Conservation (phyloP, 768 basidiomycete genomes). For the Psilocybe azurescens region DNA sequence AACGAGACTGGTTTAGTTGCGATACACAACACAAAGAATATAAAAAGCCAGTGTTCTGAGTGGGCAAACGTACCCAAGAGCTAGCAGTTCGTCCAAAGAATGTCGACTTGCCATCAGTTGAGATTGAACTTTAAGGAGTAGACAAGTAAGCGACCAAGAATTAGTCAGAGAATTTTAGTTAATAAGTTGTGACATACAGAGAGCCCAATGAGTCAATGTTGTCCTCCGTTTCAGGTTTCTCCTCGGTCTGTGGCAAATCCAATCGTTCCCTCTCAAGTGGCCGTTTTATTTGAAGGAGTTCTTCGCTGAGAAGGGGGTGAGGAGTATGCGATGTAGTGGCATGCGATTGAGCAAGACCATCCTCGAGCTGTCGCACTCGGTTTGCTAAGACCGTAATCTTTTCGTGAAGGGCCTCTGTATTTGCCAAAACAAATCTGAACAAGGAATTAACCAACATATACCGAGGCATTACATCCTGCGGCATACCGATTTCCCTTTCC, state of each 20-base stretch:
- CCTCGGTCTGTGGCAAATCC: conserved; percentile 38
- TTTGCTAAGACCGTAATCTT: conserved; percentile 65
- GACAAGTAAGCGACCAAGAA: conserved; percentile 17
- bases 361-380: conserved; percentile 72
- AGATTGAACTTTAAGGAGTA: conserved; percentile 53
- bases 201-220: conserved; percentile 69
- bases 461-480: background rate
- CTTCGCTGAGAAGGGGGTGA: conserved; percentile 65
- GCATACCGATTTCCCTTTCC: conserved; percentile 73
- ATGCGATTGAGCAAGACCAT: conserved; percentile 63
- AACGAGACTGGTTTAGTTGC: conserved; percentile 1
- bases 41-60: too few species aligned
- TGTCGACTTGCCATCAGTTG: conserved; percentile 62
- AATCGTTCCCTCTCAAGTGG: conserved; percentile 68
- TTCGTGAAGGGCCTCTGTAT: conserved; percentile 71
- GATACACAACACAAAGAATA: conserved; percentile 4
- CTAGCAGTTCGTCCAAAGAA: conserved; percentile 73
- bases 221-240: conserved; percentile 55
- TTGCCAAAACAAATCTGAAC: conserved; percentile 69
- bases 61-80: conserved; percentile 59
- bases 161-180: conserved; percentile 9
- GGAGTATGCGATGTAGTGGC: conserved; percentile 47
- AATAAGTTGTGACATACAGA: conserved; percentile 44
- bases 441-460: conserved; percentile 10
- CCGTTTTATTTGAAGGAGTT: conserved; percentile 69